Conservation (phyloP, 2,329 filamentous ascomycete genomes). For the Purpureocillium takamizusanense region DNA sequence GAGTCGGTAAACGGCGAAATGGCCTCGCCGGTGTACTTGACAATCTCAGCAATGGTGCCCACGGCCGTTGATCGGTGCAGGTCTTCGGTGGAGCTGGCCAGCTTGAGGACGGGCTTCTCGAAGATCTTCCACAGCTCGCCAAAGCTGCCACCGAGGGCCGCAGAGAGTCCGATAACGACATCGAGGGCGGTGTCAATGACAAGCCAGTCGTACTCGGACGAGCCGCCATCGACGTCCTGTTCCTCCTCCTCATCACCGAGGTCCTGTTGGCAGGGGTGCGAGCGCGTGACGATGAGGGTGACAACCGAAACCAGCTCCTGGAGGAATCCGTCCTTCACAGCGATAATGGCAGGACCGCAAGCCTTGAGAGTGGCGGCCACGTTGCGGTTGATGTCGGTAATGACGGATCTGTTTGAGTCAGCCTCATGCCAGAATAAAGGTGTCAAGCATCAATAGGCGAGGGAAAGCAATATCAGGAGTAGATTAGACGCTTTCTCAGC, state of each 20-base stretch:
- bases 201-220: constrained; percentile 95
- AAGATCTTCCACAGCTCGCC: constrained; percentile 91
- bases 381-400: constrained; percentile 93
- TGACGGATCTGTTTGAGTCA: constrained; percentile 59
- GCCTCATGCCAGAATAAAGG: constrained; percentile 12
- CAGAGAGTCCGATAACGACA: constrained; percentile 75
- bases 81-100: constrained; percentile 74
- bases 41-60: constrained; percentile 85
- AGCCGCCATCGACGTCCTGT: constrained; percentile 61
- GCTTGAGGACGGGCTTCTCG: constrained; percentile 83
- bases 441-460: neutral
- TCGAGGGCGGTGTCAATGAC: constrained; percentile 92
- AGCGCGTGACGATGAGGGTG: constrained; percentile 73
- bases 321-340: constrained; percentile 57
- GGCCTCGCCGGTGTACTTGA: constrained; percentile 72
- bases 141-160: constrained; percentile 73
- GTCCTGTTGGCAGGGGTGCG: constrained; percentile 89
- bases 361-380: constrained; percentile 83
- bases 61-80: constrained; percentile 85
- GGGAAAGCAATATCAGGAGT: constrained; percentile 20
- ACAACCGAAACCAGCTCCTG: constrained; percentile 70
- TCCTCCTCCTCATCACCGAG: constrained; percentile 74
- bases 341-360: constrained; percentile 78
- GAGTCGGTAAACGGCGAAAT: constrained; percentile 72
- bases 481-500: constrained; percentile 68